Conservation (phyloP, 495 filamentous ascomycete genomes). For the Rusavskia elegans region DNA sequence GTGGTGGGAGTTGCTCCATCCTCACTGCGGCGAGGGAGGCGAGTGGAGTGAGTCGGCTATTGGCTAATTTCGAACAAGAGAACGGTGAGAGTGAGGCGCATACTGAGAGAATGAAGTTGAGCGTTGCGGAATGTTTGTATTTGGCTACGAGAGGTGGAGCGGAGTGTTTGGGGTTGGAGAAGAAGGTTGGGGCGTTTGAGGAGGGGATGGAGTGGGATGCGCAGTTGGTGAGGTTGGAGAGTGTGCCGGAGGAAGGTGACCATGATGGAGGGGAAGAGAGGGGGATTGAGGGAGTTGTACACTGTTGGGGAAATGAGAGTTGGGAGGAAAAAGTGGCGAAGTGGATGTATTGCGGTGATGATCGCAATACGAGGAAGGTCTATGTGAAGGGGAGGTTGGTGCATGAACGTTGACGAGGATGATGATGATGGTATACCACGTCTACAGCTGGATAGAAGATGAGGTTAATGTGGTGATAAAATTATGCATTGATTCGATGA, state of each 20-base stretch:
- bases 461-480: too few relatives aligned
- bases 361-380: slow-evolving; percentile 61
- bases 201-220: slow-evolving; percentile 85
- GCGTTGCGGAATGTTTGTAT: slow-evolving; percentile 76
- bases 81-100: slow-evolving; percentile 1
- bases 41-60: slow-evolving; percentile 49
- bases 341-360: slow-evolving; percentile 82
- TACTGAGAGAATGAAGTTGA: slow-evolving; percentile 32
- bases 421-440: not conserved
- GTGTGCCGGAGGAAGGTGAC: not conserved
- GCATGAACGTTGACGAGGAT: slow-evolving; percentile 27
- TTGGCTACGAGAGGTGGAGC: slow-evolving; percentile 74
- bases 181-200: slow-evolving; percentile 59
- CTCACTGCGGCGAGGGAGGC: slow-evolving; percentile 70
- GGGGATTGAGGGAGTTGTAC: slow-evolving; percentile 63
- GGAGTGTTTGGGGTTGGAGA: slow-evolving; percentile 51
- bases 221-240: slow-evolving; percentile 37
- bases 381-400: slow-evolving; percentile 73
- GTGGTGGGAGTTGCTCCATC: slow-evolving; percentile 66
- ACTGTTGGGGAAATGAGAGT: slow-evolving; percentile 74
- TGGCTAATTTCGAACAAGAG: slow-evolving; percentile 34
- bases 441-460: not conserved
- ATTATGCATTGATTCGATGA: too few relatives aligned
- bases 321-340: slow-evolving; percentile 68
- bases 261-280: slow-evolving; percentile 28